Base-by-base conservation (phyloP, 768 basidiomycete genomes). In the Tulasnella sp. region DNA sequence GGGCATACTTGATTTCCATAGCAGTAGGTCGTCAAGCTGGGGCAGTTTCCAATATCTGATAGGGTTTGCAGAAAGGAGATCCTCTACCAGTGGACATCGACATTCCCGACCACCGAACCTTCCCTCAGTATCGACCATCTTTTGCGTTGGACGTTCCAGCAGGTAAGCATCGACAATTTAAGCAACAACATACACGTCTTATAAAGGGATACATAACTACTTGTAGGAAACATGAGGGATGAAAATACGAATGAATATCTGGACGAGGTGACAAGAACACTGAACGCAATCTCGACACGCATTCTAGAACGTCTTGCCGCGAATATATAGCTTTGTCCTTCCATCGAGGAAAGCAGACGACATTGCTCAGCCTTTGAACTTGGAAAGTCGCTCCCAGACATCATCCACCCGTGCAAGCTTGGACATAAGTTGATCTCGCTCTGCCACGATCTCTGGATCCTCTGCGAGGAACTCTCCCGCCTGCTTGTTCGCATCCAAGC, bases 1-100 rank as follows among this genome's bases (percentile, higher is more conserved):
- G 94, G 94, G 85, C 93, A 0, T 89, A 89, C 80, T 83, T 96
- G 22, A 97, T 95, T 0, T 91, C 91, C 0, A 83, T 93, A 4
- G 88, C 88, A 37, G 93, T 94, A 79, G 78, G 91, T 84, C 12
- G 67, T 25, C n/a, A 19, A 64, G 25, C 29, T 52, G 0, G 67
- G 49, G 71, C 74, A 40, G 72, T 11, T 54, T 34, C 39, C 34
- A 6, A 73, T 68, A 19, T 34, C 58, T 64, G 3, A 64, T 29
- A 2, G 12, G 29, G 15, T 49, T 68, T 39, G 37, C 73, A 94
- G 92, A 83, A 88, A 34, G 87, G 85, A 2, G 82, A 83, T 12
- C 86, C 89, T 0, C 84, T 93, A 2, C 80, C 86, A 5, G 79
- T 89, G 6, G 91, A 93, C 12, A 84, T 85, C 0, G 84, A 87